Percentiles rank a stretch among this genome's conserved stretches.
Evolutionary conservation across 192 early-diverging fungal genomes (phyloP).

Genomic region (Entrophospora sp.): DNA sequence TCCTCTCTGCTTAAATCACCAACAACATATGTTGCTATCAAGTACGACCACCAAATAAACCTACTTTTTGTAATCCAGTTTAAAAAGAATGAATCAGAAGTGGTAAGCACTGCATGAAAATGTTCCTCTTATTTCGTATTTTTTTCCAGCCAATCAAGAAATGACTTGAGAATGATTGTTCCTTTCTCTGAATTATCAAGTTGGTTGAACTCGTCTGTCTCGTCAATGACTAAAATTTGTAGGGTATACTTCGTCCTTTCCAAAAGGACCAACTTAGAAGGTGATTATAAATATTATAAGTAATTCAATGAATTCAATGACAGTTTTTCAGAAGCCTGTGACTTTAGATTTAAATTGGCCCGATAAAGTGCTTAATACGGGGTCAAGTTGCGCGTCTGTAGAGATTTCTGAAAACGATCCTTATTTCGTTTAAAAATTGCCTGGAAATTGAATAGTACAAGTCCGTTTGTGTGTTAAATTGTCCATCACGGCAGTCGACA

Average conservation of each 20-base stretch:
- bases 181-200: not conserved
- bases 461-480: not conserved
- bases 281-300: not conserved
- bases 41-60: not conserved
- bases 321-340: no score
- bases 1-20: slow-evolving; percentile 3
- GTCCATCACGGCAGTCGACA: not conserved
- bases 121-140: not conserved
- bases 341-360: no score
- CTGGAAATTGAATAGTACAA: not conserved
- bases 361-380: no score
- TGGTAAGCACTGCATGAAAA: not conserved
- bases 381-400: no score
- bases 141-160: not conserved
- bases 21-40: not conserved
- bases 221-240: not conserved
- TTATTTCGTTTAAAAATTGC: not conserved
- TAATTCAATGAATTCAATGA: not conserved
- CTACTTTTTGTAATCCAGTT: slow-evolving; percentile 1
- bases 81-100: slow-evolving; percentile 7
- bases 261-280: not conserved
- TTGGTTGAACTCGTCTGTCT: not conserved
- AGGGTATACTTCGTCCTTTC: not conserved
- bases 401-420: not conserved
- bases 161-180: not conserved